Base-by-base conservation (phyloP, 1,284 basidiomycete genomes). In the Fomitopsis betulina region DNA sequence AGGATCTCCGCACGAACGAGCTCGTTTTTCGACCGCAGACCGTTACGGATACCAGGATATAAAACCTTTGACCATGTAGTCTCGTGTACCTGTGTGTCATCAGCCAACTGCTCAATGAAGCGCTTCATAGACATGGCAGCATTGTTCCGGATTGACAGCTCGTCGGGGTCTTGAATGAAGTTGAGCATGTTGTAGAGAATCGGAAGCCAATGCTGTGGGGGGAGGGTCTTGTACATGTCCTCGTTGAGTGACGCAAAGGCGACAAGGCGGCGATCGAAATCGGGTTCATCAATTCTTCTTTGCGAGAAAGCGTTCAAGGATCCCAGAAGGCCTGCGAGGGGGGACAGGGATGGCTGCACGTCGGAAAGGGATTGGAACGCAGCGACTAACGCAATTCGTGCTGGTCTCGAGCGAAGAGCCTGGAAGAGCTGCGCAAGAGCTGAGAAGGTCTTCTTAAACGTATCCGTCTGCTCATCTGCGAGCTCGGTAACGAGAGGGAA, bases 1-100 rank as follows among this genome's bases (percentile, higher is more conserved):
- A 99, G 80, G 2, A 94, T 79, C 67, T 99, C 97, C 0, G 85
- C 82, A 19, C 96, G 86, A n/a, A 98, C 93, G 47, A 94, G 76
- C 74, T 99, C 96, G 57, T 85, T 80, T 73, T 88, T 91, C 8
- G 92, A 91, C 35, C 87, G 84, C 51, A 98, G 72, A 2, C 87
- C 84, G 60, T 89, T 88, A 71, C 91, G 92, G n/a, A 98, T 72
- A 3, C 89, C 91, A 4, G 95, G 91, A 59, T 89, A 86, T 25
- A 98, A 78, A 4, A 87, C 79, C 25, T 83, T 82, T 55, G 81
- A 70, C 70, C 98, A 89, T 0, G 84, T 74, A 0, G 67, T 66
- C 64, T 87, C 82, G 58, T 77, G 78, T 6, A 82, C 79, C 8
- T 2, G 72, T 64, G 12, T 75, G 73, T 66, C 62, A 19, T 69